phyloP scores from a whole-genome alignment of 2,329 filamentous ascomycete genomes.

The Penicillium aurantiogriseum region DNA sequence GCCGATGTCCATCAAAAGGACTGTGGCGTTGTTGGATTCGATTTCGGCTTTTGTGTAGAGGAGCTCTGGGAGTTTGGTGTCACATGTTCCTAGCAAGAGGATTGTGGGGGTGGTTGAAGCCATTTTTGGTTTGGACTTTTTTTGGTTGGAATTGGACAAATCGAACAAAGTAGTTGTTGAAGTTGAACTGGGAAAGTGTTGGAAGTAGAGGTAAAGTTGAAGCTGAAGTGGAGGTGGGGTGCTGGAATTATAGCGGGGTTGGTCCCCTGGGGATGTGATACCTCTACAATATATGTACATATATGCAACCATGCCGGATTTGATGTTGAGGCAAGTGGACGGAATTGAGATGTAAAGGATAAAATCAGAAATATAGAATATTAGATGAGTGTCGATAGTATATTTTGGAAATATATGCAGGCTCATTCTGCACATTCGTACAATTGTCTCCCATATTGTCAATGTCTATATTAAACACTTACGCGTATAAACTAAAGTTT shows the following conservation, averaged over 20 bases:
- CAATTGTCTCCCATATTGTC: no score
- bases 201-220: not conserved
- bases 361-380: no score
- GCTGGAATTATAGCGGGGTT: no score
- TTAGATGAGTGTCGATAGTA: no score
- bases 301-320: no score
- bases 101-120: slow-evolving; percentile 40
- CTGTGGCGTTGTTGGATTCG: slow-evolving; percentile 23
- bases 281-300: no score
- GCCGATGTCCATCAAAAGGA: slow-evolving; percentile 59
- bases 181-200: not conserved
- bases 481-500: not conserved
- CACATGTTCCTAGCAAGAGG: slow-evolving; percentile 61
- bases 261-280: no score
- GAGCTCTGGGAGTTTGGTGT: slow-evolving; percentile 63
- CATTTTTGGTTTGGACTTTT: not conserved
- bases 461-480: no score
- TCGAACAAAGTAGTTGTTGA: not conserved
- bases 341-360: no score
- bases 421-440: no score
- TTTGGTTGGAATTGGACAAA: not conserved
- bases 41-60: slow-evolving; percentile 55
- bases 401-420: no score
- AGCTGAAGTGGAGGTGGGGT: not conserved
- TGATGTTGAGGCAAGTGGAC: no score